Evolutionary conservation across 2,329 filamentous ascomycete genomes (phyloP).

Genomic region (Penicillium sp.): DNA sequence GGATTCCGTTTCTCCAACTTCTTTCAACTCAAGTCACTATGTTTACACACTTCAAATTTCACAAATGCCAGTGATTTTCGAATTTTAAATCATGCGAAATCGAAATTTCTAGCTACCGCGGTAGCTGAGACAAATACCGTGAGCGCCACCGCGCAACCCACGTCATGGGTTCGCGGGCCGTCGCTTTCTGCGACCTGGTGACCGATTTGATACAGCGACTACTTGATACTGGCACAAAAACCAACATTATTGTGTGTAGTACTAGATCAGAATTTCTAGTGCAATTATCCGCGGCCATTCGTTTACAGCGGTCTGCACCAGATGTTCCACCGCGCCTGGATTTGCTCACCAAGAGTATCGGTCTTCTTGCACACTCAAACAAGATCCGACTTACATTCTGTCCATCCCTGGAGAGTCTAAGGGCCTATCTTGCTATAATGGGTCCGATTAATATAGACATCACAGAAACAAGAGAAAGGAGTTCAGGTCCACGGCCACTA

Average conservation of each 20-base stretch:
- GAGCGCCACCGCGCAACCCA: background rate
- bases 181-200: constrained; percentile 53
- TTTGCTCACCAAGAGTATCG: constrained; percentile 65
- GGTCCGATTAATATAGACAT: background rate
- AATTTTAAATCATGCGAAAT: background rate
- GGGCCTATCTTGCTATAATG: constrained; percentile 70
- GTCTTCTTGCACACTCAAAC: constrained; percentile 67
- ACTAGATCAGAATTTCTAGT: constrained; percentile 65
- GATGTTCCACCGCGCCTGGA: constrained; percentile 28
- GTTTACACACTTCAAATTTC: background rate
- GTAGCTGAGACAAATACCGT: background rate
- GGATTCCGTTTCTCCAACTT: background rate
- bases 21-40: background rate
- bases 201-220: constrained; percentile 63
- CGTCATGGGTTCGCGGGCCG: constrained; percentile 22
- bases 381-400: constrained; percentile 72
- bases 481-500: constrained; percentile 6
- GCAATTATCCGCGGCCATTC: constrained; percentile 56
- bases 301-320: constrained; percentile 19
- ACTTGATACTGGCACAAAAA: constrained; percentile 56
- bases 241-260: constrained; percentile 71
- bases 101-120: background rate
- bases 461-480: background rate
- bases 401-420: constrained; percentile 73
- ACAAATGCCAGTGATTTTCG: background rate